Base-by-base conservation (phyloP, 352 stramenopile species). In the Globisporangium megalacanthum region DNA sequence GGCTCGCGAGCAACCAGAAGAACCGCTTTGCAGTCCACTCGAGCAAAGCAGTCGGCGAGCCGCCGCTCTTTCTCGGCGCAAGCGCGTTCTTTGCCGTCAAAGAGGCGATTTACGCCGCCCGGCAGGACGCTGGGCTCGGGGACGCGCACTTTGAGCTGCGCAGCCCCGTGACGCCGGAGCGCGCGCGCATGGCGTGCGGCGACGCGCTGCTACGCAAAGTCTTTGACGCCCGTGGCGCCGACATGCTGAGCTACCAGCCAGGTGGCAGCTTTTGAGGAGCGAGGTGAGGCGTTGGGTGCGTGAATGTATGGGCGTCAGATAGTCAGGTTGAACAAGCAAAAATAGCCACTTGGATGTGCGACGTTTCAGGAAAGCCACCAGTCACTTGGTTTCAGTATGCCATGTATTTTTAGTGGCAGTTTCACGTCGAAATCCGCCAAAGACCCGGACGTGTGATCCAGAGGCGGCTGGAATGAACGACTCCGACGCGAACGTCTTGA, bases 41-140 rank as follows among this genome's bases (percentile, higher is more conserved):
- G 35, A 98, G 88, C 59, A 98, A 98, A 58, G 96, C 94, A 0
- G 87, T 98, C 25, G 96, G 96, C 13, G 96, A 99, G 66, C 96
- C 96, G 19, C 95, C 96, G 31, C 95, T 98, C 55, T 98, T 98
- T 60, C 70, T 99, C 36, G 96, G 90, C 4, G 82, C 83, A 31
- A 96, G 84, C 47, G 93, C 96, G 25, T 98, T 98, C 65, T 98
- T 98, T 61, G 96, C 96, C 0, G 92, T 97, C 58, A 98, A 98
- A 56, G 89, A 98, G 69, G 95, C 96, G 2, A 86, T 99, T 50
- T 84, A 86, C 37, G 75, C 89, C 0, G 91, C 89, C 10, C 79
- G 94, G 15, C 58, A 65, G 33, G 85, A 96, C 44, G 75, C 70
- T 47, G 76, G 82, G 9, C 31, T 76, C 2, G 49, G 49, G 31